Base-by-base conservation (phyloP, 2,329 filamentous ascomycete genomes). In the Trichoderma breve region DNA sequence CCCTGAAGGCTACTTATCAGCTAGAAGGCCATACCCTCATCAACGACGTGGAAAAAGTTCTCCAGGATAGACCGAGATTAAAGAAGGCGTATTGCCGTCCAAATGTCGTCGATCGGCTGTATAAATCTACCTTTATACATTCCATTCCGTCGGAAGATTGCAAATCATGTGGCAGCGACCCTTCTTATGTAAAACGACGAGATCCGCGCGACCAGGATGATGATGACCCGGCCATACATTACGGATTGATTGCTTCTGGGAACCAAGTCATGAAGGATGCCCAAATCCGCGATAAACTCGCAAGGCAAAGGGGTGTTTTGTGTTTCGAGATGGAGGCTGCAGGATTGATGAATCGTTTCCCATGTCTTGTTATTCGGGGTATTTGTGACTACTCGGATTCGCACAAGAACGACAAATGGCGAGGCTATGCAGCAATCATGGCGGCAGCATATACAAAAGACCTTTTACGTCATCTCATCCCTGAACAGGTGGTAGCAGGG, bases 51-150 rank as follows among this genome's bases (percentile, higher is more conserved):
- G 43, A 11, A n/a, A 1, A n/a, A 21, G 9, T 47, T 47, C 18
- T 47, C 0, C 8, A 3, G 4, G 0, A 0, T 6, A 21, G 11
- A 5, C 8, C 43, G 8, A 47, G 4, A 0, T 47, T 47, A 2
- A 9, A 11, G 18, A 11, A 0, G 8, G 1, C 18, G 3, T 11
- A n/a, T 11, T 47, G 43, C 21, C 43, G 18, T 3, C 43, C 43
- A 11, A 11, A 47, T 0, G 5, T 47, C 9, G 18, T 11, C 3
- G 43, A 11, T 47, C 43, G 1, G 0, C 11, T 47, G 11, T 21
- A 47, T 21, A 47, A 21, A 21, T 47, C 43, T 0, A 47, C 18
- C 5, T 21, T 47, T 21, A 6, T 21, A 21, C 43, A 47, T 11
- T 47, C 43, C 2, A 47, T 0, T 0, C 18, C 18, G 4, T 47